Conservation (phyloP, 2,329 filamentous ascomycete genomes). For the Colletotrichum sp. region DNA sequence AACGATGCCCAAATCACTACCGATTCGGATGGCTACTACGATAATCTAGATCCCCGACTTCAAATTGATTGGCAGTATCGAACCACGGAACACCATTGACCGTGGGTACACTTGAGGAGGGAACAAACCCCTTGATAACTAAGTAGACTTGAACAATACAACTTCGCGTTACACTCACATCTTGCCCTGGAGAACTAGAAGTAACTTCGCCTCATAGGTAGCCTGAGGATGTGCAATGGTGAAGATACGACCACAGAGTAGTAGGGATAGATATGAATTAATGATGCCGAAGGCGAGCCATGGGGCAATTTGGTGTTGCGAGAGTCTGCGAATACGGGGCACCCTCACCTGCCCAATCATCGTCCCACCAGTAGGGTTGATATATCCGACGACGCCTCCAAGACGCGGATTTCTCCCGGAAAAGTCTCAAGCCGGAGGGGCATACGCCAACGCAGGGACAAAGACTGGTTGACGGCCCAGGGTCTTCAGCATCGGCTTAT, state of each 20-base stretch:
- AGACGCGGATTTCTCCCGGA: neutral
- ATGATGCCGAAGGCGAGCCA: neutral
- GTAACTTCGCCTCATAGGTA: too few species aligned
- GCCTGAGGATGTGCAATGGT: neutral
- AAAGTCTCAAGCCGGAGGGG: neutral
- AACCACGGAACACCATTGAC: neutral
- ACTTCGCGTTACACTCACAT: neutral
- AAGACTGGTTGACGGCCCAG: neutral
- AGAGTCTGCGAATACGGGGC: neutral
- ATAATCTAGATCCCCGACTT: neutral
- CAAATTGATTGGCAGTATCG: neutral
- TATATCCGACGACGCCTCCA: neutral
- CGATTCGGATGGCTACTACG: neutral
- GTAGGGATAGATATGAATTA: neutral
- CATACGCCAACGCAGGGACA: fast-evolving
- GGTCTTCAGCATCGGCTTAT: fast-evolving
- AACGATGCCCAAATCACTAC: neutral
- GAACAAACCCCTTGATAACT: neutral
- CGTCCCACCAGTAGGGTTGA: neutral
- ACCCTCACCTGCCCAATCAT: neutral
- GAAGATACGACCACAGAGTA: neutral
- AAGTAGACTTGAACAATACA: neutral
- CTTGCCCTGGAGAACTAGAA: neutral
- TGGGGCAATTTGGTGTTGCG: neutral
- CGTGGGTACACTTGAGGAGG: neutral